Evolutionary conservation across 805 yeast genomes (phyloP).

Genomic region (Nakazawaea molendinolei): DNA sequence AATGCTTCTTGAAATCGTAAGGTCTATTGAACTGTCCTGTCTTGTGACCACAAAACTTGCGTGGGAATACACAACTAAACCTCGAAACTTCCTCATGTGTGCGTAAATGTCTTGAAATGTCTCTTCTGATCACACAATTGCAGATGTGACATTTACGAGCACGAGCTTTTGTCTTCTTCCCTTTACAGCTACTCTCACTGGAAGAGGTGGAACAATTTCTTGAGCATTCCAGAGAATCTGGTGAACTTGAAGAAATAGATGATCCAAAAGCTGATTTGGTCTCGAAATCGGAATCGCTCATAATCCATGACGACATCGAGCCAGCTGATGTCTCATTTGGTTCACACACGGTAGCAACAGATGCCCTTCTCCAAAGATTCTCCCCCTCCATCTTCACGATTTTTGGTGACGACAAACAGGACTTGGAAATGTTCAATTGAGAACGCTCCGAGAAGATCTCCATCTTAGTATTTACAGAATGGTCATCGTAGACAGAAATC

Average conservation of each 20-base stretch:
- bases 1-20: slow-evolving; percentile 61
- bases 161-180: neutral
- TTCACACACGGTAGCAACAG: no score
- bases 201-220: neutral
- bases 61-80: slow-evolving; percentile 53
- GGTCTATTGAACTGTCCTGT: slow-evolving; percentile 61
- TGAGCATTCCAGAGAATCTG: neutral
- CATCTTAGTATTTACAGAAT: no score
- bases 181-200: neutral
- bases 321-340: no score
- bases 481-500: no score
- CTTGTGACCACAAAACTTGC: slow-evolving; percentile 47
- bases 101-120: slow-evolving; percentile 55
- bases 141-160: slow-evolving; percentile 40
- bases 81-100: slow-evolving; percentile 53
- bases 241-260: neutral
- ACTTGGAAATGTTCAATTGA: no score
- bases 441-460: no score
- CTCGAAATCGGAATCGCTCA: no score
- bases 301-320: no score
- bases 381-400: no score
- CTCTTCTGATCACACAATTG: slow-evolving; percentile 48
- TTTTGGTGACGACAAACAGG: no score
- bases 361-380: no score
- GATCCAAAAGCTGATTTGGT: no score